A percentile compares a stretch with the other conserved stretches of the same genome.
phyloP scores from a whole-genome alignment of 768 basidiomycete species.

The Amanita molliuscula region DNA sequence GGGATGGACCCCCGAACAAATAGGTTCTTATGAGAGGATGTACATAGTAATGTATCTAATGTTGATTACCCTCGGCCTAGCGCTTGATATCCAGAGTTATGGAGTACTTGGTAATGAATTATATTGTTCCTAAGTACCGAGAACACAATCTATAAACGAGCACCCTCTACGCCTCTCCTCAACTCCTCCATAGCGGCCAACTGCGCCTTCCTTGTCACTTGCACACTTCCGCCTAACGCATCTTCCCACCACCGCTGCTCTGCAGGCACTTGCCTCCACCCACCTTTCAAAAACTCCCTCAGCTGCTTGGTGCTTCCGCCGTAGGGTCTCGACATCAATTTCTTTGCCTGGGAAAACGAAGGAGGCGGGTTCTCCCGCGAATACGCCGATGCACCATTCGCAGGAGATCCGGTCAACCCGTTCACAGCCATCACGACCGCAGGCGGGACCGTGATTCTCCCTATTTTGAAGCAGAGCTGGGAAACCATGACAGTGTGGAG shows the following conservation, averaged over 20 bases:
- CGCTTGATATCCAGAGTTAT: neutral
- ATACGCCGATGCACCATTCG: conserved; percentile 15
- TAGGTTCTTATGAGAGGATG: conserved; percentile 26
- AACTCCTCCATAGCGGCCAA: conserved; percentile 23
- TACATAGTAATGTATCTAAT: neutral
- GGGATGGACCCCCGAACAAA: conserved; percentile 28
- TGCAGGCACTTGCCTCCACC: conserved; percentile 52
- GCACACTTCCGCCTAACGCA: conserved; percentile 40
- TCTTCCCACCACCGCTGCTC: conserved; percentile 61
- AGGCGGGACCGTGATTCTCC: conserved; percentile 67
- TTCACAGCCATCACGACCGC: conserved; percentile 47
- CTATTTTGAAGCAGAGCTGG: conserved; percentile 58
- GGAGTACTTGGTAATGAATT: neutral
- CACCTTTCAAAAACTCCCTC: conserved; percentile 38
- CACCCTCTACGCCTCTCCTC: conserved; percentile 25
- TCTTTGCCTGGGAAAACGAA: conserved; percentile 33
- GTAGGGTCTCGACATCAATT: conserved; percentile 18
- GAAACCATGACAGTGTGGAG: conserved; percentile 58
- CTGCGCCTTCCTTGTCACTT: conserved; percentile 24
- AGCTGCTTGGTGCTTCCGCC: conserved; percentile 30
- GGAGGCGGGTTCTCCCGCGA: conserved; percentile 36
- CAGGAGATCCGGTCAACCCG: conserved; percentile 35
- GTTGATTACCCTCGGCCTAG: neutral
- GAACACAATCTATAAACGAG: conserved; percentile 9
- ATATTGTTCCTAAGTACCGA: too few relatives aligned